A percentile compares a stretch with the other conserved stretches of the same genome.
These are phyloP conservation scores for Dysphania ambrosioides DNA, from an alignment of 148 eudicot species.

Conservation along the genomic window DNA sequence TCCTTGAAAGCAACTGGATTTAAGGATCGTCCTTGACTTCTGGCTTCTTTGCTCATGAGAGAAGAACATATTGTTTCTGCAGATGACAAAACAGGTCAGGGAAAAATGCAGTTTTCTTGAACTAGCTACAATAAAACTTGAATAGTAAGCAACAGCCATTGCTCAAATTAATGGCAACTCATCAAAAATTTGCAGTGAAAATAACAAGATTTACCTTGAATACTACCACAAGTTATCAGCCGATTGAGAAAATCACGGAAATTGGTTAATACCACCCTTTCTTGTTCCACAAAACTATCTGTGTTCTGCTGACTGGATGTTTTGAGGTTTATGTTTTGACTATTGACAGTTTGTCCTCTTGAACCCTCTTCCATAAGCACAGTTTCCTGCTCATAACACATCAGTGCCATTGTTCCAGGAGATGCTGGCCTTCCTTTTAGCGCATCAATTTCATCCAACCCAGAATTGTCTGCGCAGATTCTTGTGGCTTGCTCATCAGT, in stretches of 20 bases:
- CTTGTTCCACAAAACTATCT: constrained; percentile 47
- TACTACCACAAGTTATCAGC: constrained; percentile 47
- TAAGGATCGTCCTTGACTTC: constrained; percentile 16
- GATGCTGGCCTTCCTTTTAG: constrained; percentile 47
- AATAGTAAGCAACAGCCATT: neutral
- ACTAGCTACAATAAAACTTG: neutral
- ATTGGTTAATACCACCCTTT: constrained; percentile 41
- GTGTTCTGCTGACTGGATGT: constrained; percentile 20
- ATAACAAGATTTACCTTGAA: constrained; percentile 38
- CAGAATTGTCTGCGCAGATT: constrained; percentile 25
- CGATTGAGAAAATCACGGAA: constrained; percentile 47
- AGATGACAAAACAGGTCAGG: neutral
- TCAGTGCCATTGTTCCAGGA: constrained; percentile 60
- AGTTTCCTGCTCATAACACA: constrained; percentile 63
- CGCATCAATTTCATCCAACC: constrained; percentile 33
- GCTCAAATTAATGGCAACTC: neutral
- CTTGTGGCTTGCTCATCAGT: constrained; percentile 27
- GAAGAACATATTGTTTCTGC: constrained; percentile 41
- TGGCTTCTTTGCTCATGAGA: constrained; percentile 20
- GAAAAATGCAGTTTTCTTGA: neutral
- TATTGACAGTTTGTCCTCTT: constrained; percentile 15
- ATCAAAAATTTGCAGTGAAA: neutral
- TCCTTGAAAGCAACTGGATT: constrained; percentile 11
- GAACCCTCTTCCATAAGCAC: constrained; percentile 33
- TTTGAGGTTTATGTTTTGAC: constrained; percentile 9